Conservation (phyloP, 768 basidiomycete species). For the Tylopilus cervinicoccineus region DNA sequence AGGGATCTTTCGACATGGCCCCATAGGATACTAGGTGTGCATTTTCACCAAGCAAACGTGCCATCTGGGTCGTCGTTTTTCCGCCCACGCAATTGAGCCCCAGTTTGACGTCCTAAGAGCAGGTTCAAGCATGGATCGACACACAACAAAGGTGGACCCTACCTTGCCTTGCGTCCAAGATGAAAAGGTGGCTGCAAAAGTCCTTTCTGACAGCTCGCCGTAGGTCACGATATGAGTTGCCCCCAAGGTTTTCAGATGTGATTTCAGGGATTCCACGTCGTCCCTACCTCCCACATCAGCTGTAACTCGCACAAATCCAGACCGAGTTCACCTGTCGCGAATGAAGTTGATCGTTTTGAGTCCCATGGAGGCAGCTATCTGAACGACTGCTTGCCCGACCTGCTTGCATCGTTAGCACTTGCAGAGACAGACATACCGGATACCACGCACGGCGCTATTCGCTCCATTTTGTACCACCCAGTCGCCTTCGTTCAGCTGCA, state of each 20-base stretch:
- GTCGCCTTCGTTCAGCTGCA: conserved; percentile 58
- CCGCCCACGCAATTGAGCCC: conserved; percentile 65
- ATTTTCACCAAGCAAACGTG: conserved; percentile 57
- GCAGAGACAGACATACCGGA: background rate
- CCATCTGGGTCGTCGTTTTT: conserved; percentile 64
- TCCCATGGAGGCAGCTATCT: conserved; percentile 70
- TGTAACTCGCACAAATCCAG: background rate
- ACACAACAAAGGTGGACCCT: conserved; percentile 1
- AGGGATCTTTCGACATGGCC: conserved; percentile 83
- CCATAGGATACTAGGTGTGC: conserved; percentile 85
- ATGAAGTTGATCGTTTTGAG: conserved; percentile 81
- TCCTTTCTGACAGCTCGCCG: conserved; percentile 61
- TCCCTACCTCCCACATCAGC: conserved; percentile 37
- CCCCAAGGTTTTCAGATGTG: conserved; percentile 55
- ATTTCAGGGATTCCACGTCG: conserved; percentile 46
- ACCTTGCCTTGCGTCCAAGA: conserved; percentile 66
- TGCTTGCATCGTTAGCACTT: conserved; percentile 22
- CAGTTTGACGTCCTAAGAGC: conserved; percentile 37
- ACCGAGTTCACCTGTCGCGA: conserved; percentile 52
- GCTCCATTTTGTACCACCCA: conserved; percentile 87
- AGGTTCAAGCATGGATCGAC: conserved; percentile 6
- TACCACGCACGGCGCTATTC: conserved; percentile 66
- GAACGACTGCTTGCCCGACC: conserved; percentile 85
- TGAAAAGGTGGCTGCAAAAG: conserved; percentile 50
- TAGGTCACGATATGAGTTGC: conserved; percentile 78